Conservation (phyloP, 805 yeast species). For the Candida jianshihensis region DNA sequence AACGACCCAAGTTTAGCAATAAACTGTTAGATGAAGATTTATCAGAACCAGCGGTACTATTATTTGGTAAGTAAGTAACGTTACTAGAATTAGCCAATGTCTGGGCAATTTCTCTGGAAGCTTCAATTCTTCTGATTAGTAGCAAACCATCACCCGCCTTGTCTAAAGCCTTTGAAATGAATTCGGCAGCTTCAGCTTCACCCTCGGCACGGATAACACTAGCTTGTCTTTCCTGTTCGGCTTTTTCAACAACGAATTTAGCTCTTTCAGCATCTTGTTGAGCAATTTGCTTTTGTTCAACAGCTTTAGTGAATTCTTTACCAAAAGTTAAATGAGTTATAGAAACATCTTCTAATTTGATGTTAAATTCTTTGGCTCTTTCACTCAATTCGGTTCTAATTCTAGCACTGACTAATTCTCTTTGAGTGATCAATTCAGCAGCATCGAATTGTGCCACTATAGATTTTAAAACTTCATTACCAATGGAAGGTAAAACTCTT, state of each 20-base stretch:
- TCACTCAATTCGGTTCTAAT: constrained; percentile 79
- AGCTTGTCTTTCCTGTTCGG: constrained; percentile 96
- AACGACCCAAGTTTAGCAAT: constrained; percentile 65
- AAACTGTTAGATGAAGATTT: constrained; percentile 41
- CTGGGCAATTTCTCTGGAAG: constrained; percentile 89
- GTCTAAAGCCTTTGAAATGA: constrained; percentile 83
- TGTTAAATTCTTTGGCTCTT: constrained; percentile 84
- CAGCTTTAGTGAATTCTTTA: constrained; percentile 93
- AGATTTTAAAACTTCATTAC: constrained; percentile 83
- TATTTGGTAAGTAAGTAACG: constrained; percentile 79
- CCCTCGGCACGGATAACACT: constrained; percentile 96
- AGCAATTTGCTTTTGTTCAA: constrained; percentile 97
- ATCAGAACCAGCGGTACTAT: constrained; percentile 31
- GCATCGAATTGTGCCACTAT: constrained; percentile 94
- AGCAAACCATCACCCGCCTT: constrained; percentile 95
- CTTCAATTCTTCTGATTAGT: constrained; percentile 91
- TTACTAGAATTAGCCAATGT: constrained; percentile 80
- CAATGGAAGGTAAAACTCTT: constrained; percentile 86
- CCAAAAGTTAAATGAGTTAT: constrained; percentile 98
- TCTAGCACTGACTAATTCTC: constrained; percentile 87
- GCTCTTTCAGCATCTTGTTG: constrained; percentile 99
- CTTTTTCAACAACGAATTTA: constrained; percentile 84
- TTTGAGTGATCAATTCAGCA: constrained; percentile 93
- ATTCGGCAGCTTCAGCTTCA: constrained; percentile 98
- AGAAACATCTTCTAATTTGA: constrained; percentile 91